Percentiles rank a stretch among this genome's conserved stretches.
Evolutionary conservation across 257 asterid genomes (phyloP).

Genomic region (Solanum chmielewskii): DNA sequence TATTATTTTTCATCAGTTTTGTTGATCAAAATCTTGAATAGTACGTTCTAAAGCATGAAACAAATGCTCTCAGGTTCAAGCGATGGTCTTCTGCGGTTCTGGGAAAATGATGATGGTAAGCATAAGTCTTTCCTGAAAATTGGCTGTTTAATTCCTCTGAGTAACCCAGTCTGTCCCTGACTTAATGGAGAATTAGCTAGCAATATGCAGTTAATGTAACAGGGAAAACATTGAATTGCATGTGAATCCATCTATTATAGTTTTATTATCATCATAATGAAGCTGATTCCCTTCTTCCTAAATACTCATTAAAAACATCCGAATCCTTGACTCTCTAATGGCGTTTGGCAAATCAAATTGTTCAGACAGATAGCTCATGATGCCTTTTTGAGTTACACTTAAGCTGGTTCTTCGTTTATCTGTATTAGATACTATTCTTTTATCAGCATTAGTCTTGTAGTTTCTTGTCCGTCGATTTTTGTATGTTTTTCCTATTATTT

Average conservation of each 20-base stretch:
- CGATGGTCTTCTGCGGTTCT: constrained; percentile 87
- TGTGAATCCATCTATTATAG: not conserved
- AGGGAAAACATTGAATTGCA: not conserved
- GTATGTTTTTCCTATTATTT: not conserved
- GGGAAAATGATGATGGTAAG: constrained; percentile 97
- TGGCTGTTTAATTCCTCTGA: not conserved
- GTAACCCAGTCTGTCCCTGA: not conserved
- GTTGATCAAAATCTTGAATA: not conserved
- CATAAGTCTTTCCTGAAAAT: not conserved
- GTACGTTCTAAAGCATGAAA: not conserved
- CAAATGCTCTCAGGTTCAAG: constrained; percentile 54
- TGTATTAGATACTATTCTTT: not conserved
- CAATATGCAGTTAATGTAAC: not conserved
- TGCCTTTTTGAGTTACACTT: not conserved
- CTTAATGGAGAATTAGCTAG: not conserved
- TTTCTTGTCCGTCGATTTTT: not conserved
- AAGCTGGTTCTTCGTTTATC: not conserved
- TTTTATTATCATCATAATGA: not conserved
- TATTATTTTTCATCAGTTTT: not conserved
- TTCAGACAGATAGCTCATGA: not conserved
- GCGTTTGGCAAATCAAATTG: not conserved
- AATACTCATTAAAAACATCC: not conserved
- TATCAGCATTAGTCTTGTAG: not conserved
- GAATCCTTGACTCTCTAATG: not conserved
- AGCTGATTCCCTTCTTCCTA: not conserved